Conservation (phyloP, 768 basidiomycete genomes). For the Candolleomyces aberdarensis region DNA sequence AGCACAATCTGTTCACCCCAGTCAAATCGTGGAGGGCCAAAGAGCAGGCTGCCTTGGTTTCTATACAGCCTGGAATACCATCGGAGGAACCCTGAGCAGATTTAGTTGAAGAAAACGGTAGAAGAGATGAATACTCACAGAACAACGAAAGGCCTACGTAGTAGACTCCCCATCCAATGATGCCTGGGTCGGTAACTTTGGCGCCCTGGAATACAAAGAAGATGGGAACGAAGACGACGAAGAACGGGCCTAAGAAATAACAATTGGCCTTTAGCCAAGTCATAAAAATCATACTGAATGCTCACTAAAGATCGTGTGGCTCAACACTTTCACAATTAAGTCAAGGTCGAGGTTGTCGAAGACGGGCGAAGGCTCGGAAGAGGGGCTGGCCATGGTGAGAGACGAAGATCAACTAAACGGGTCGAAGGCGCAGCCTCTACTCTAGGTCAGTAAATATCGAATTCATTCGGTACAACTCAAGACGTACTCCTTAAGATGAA, state of each 20-base stretch:
- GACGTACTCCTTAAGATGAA: neutral
- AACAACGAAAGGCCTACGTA: constrained; percentile 57
- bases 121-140: constrained; percentile 50
- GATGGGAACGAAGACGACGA: constrained; percentile 74
- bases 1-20: constrained; percentile 91
- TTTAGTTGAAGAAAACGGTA: neutral
- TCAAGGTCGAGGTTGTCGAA: constrained; percentile 77
- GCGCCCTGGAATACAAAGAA: constrained; percentile 74
- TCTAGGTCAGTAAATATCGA: neutral
- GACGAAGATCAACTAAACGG: neutral
- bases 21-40: constrained; percentile 58
- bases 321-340: constrained; percentile 73
- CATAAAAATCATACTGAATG: constrained; percentile 3
- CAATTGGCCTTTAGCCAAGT: neutral
- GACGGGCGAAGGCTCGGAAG: constrained; percentile 42
- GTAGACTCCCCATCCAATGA: constrained; percentile 53
- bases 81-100: neutral
- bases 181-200: constrained; percentile 44
- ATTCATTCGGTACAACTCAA: neutral
- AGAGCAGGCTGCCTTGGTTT: constrained; percentile 67
- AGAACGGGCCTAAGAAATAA: constrained; percentile 67
- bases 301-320: constrained; percentile 78
- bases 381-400: constrained; percentile 19
- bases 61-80: constrained; percentile 49
- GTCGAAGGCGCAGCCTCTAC: constrained; percentile 29